Conservation (phyloP, 306 rosid genomes). For the Morella rubra region DNA sequence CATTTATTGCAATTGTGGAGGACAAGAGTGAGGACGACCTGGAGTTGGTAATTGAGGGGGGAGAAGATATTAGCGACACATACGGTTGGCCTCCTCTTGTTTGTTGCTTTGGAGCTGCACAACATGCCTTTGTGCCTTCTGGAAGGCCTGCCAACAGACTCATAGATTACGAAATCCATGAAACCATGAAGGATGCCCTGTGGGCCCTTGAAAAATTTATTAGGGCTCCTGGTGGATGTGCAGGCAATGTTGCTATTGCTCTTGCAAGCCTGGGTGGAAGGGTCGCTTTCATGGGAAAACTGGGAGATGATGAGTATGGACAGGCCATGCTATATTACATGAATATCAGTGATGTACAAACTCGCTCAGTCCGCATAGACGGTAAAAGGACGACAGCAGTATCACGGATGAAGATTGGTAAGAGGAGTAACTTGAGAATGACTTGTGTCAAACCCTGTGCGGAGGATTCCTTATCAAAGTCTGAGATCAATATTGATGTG, state of each 20-base stretch:
- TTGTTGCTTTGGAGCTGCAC: constrained; percentile 95
- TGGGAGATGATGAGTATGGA: constrained; percentile 85
- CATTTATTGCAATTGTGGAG: constrained; percentile 42
- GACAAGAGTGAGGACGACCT: constrained; percentile 55
- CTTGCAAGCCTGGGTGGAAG: constrained; percentile 90
- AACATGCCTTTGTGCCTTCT: constrained; percentile 84
- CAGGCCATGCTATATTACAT: constrained; percentile 72
- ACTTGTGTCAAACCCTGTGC: constrained; percentile 80
- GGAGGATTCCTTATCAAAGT: constrained; percentile 76
- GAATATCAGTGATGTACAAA: constrained; percentile 81
- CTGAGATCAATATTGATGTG: constrained; percentile 81
- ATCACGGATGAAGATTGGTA: constrained; percentile 78
- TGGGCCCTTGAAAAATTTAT: constrained; percentile 82
- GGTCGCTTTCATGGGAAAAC: constrained; percentile 97
- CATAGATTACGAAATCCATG: constrained; percentile 70
- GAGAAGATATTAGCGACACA: constrained; percentile 72
- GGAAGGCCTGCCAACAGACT: constrained; percentile 90
- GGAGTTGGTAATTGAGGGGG: constrained; percentile 53
- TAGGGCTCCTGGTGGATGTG: constrained; percentile 85
- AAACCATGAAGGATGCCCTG: constrained; percentile 60
- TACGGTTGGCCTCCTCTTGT: constrained; percentile 98
- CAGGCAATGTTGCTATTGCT: constrained; percentile 85
- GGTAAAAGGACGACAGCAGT: constrained; percentile 59
- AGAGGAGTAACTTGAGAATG: constrained; percentile 65
- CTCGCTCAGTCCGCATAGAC: constrained; percentile 78